Conservation (phyloP, 768 basidiomycete species). For the Cystofilobasidium macerans region DNA sequence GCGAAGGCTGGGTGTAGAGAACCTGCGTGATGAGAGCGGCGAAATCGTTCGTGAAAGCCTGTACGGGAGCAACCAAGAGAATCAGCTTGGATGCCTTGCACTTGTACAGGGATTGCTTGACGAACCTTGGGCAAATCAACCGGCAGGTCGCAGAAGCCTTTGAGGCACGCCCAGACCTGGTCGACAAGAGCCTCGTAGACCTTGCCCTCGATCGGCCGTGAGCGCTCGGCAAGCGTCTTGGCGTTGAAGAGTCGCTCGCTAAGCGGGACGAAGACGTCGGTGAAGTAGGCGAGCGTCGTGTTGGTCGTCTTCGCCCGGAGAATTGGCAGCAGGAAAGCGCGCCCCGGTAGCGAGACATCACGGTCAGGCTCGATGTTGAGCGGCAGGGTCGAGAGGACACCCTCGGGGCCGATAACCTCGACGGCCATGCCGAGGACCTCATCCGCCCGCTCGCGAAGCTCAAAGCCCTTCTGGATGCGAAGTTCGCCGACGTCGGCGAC, state of each 20-base stretch:
- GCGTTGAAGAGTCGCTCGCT: conserved; percentile 87
- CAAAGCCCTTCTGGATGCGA: conserved; percentile 68
- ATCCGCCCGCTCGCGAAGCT: conserved; percentile 81
- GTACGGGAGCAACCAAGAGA: not conserved
- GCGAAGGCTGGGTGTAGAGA: conserved; percentile 75
- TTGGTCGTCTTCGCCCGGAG: conserved; percentile 55
- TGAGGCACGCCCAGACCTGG: conserved; percentile 85
- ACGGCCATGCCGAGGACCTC: conserved; percentile 65
- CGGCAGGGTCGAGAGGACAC: conserved; percentile 61
- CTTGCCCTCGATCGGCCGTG: conserved; percentile 56
- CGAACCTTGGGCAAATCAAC: conserved; percentile 60
- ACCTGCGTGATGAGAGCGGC: conserved; percentile 84
- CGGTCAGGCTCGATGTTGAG: conserved; percentile 69
- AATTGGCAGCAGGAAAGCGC: conserved; percentile 82
- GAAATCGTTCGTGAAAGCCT: conserved; percentile 67
- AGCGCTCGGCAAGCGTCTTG: conserved; percentile 65
- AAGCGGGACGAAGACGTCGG: conserved; percentile 80
- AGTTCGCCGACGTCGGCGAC: conserved; percentile 63
- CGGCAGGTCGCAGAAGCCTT: conserved; percentile 76
- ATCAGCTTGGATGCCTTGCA: not conserved
- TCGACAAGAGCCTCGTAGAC: conserved; percentile 88
- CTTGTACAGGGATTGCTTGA: conserved; percentile 8
- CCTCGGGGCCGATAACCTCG: conserved; percentile 72
- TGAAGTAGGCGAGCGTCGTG: conserved; percentile 79
- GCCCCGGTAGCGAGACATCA: conserved; percentile 57